These are phyloP conservation scores for Tulasnella sp. DNA, from an alignment of 768 basidiomycete genomes.

Conservation along the genomic window DNA sequence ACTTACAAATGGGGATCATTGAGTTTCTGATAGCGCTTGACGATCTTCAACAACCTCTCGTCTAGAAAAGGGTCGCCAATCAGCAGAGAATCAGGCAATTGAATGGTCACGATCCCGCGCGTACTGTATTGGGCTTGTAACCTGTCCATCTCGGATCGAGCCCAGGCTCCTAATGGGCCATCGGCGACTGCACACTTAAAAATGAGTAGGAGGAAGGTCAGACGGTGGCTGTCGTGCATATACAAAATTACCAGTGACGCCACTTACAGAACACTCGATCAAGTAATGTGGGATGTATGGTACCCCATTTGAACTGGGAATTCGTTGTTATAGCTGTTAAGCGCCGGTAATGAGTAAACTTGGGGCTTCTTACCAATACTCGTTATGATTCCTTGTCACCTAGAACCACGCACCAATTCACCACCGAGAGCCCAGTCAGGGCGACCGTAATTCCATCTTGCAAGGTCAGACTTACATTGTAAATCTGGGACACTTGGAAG, in stretches of 20 bases:
- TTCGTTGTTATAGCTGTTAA: background rate
- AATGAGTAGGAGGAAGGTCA: background rate
- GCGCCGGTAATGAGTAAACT: background rate
- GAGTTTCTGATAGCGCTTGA: conserved; percentile 16
- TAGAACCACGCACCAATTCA: background rate
- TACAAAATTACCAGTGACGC: background rate
- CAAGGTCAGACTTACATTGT: conserved; percentile 2
- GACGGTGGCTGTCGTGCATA: background rate
- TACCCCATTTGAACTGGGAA: conserved; percentile 3
- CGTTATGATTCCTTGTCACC: conserved; percentile 1
- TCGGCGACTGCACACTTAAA: conserved; percentile 15
- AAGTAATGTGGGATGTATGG: conserved; percentile 16
- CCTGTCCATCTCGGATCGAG: conserved; percentile 17
- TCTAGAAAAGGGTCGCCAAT: background rate
- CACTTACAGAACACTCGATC: conserved; percentile 16
- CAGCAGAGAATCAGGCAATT: background rate
- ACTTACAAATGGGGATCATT: conserved; percentile 19
- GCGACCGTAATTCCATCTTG: no score
- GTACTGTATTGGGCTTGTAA: conserved; percentile 14
- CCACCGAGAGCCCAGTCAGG: background rate
- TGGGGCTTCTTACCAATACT: conserved; percentile 10
- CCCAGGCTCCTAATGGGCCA: conserved; percentile 13
- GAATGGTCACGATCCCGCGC: no score
- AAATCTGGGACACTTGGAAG: conserved; percentile 19
- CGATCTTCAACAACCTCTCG: conserved; percentile 15